Evolutionary conservation across 306 rosid genomes (phyloP), one percentile per base, ranked within the genome.

Genomic region (Vicia faba): DNA sequence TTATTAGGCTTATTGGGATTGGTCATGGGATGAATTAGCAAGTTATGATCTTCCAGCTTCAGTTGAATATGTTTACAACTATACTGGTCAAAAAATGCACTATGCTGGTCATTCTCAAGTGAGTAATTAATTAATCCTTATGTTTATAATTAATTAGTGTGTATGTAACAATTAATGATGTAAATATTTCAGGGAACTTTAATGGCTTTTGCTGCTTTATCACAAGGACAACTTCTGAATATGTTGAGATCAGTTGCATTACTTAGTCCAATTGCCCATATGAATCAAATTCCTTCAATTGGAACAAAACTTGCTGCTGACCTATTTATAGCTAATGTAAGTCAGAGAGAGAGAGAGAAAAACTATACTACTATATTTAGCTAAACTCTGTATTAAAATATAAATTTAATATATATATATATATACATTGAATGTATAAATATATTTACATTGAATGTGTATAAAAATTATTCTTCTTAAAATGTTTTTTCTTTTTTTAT

Each of bases 11-110:
- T 92, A 83, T 50, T 92, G 93, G 98, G 59, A 92, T 20, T 92
- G 98, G 98, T 81, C 98, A 60, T 92, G 92, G 95, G 96, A 89
- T 84, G 96, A 89, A 70, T 77, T 92, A 33, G 83, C 78, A 12
- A 80, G 87, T 33, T 81, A 85, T 76, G 96, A 92, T 70, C 85
- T 92, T 56, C 83, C 90, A 11, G 91, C 98, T 33, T 74, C 87
- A 11, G 70, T 87, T 20, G 83, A 80, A 31, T 85, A 92, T 75
- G 98, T 92, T 18, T 64, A 74, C 68, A 70, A 81, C 74, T 78
- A 82, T 8, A 75, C 98, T 7, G 89, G 95, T 29, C 85, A 84
- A 73, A 82, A 48, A 61, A 54, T 86, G 64, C 92, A 89, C 72
- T 92, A 85, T 70, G 82, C 79, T 12, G 98, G 92, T 18, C 96